Evolutionary conservation across 495 filamentous ascomycete species (phyloP), one percentile per base, ranked within the genome.

Genomic region (Penicilliopsis zonata): DNA sequence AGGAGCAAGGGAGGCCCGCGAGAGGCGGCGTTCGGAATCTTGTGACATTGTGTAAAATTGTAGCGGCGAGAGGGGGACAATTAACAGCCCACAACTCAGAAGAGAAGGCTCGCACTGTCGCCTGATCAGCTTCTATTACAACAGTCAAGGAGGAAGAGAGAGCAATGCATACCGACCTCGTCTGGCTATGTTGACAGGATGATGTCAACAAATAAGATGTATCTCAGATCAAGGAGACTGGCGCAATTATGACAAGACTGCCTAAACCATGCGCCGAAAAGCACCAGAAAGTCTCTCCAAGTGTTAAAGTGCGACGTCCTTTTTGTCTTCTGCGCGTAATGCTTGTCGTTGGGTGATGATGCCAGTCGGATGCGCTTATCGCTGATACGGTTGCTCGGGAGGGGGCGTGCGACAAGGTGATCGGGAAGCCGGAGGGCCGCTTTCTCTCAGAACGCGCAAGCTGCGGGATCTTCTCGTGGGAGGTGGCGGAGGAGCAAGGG

Each of bases 1-100:
- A 18, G 59, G 52, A 18, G 50, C 53, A 42, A 66, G 52, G 26
- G 58, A 56, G 33, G 44, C 47, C 44, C 52, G 55, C 31, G 55
- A 57, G 20, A 38, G 30, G 20, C 38, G 46, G 27, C 26, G 19
- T 28, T 52, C 51, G 15, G 40, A 25, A 18, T 40, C 43, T 42
- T 59, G 61, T 40, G 55, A 58, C 61, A 66, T 66, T 46, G 25
- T 46, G 33, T 27, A 13, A 26, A 14, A 25, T 24, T 37, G 20
- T 33, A 31, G 30, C 27, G 18, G 31, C 35, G 21, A 27, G 25
- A 27, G n/a, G n/a, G 6, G 6, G 21, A 23, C n/a, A 23, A 23
- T 6, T 6, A 23, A 23, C 6, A 23, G 6, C 21, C 21, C 6
- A 6, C 6, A 23, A 4, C 25, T 13, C 36, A 40, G 46, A 44